Conservation (phyloP, 495 filamentous ascomycete genomes). For the Tuber calosporum region DNA sequence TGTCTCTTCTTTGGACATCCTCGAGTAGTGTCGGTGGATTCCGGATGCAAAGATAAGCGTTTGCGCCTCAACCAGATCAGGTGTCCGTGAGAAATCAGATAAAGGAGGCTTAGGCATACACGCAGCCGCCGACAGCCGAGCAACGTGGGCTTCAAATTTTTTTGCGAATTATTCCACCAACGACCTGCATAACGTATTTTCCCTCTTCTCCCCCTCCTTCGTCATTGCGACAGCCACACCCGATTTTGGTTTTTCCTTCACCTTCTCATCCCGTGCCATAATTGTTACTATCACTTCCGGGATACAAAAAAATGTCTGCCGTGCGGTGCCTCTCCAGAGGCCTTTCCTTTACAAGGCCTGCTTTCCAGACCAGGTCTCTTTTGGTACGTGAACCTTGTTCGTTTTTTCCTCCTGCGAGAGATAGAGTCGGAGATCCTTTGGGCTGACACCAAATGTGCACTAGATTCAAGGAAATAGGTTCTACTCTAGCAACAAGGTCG, state of each 20-base stretch:
- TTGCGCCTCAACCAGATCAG: neutral
- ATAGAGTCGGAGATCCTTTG: constrained; percentile 25
- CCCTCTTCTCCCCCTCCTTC: constrained; percentile 38
- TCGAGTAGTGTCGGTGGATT: neutral
- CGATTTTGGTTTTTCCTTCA: neutral
- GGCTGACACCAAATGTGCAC: constrained; percentile 9
- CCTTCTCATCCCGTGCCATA: constrained; percentile 50
- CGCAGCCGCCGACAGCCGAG: constrained; percentile 2
- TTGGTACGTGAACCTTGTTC: constrained; percentile 29
- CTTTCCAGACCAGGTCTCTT: constrained; percentile 29
- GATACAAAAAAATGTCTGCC: constrained; percentile 47
- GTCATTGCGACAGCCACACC: constrained; percentile 44
- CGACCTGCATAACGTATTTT: constrained; percentile 29
- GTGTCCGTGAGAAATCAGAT: constrained; percentile 17
- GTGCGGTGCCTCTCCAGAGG: constrained; percentile 47
- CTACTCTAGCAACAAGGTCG: constrained; percentile 62
- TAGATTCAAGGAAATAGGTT: constrained; percentile 19
- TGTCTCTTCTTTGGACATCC: neutral
- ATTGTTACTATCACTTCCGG: constrained; percentile 49
- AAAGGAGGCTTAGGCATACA: constrained; percentile 10
- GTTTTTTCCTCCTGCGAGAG: constrained; percentile 17
- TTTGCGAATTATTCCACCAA: constrained; percentile 12
- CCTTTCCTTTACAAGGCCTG: constrained; percentile 37
- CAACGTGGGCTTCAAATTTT: constrained; percentile 8
- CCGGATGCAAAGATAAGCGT: neutral